Evolutionary conservation across 495 filamentous ascomycete species (phyloP).

Genomic region (Extremus antarcticus): DNA sequence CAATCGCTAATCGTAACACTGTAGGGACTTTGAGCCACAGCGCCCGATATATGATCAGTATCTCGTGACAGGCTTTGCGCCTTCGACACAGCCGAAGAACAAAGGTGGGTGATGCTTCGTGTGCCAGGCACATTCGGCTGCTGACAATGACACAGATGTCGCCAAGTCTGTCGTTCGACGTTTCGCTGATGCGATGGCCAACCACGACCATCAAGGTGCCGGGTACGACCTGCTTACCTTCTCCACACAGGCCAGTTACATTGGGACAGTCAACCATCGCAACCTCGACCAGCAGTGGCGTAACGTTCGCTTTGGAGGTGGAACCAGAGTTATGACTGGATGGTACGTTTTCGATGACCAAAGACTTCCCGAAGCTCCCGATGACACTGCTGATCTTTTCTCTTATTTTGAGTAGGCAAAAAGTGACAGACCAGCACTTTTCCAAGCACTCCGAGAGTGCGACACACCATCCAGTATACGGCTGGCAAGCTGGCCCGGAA

Average conservation of each 20-base stretch:
- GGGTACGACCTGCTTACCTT: conserved; percentile 39
- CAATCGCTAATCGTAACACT: no score
- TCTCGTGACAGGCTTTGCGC: conserved; percentile 32
- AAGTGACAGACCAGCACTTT: conserved; percentile 39
- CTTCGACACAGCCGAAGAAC: conserved; percentile 36
- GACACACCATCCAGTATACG: conserved; percentile 37
- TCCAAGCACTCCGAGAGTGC: conserved; percentile 38
- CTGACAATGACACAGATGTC: conserved; percentile 26
- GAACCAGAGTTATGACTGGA: conserved; percentile 37
- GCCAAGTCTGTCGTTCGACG: conserved; percentile 36
- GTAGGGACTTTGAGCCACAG: conserved; percentile 34
- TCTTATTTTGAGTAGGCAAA: no score
- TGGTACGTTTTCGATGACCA: no score
- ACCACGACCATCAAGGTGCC: conserved; percentile 31
- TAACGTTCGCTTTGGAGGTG: conserved; percentile 31
- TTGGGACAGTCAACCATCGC: conserved; percentile 32
- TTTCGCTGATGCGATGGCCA: conserved; percentile 36
- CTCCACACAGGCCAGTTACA: conserved; percentile 28
- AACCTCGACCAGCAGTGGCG: conserved; percentile 34
- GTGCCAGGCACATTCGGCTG: no score
- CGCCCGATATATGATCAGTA: conserved; percentile 35
- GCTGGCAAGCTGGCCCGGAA: conserved; percentile 39
- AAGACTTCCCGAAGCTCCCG: no score
- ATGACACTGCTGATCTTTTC: no score
- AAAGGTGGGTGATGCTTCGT: conserved; percentile 32